Percentiles rank a stretch among this genome's conserved stretches.
These are phyloP conservation scores for Pseudocercospora pini-densiflorae DNA, from an alignment of 2,329 filamentous ascomycete species.

Conservation along the genomic window DNA sequence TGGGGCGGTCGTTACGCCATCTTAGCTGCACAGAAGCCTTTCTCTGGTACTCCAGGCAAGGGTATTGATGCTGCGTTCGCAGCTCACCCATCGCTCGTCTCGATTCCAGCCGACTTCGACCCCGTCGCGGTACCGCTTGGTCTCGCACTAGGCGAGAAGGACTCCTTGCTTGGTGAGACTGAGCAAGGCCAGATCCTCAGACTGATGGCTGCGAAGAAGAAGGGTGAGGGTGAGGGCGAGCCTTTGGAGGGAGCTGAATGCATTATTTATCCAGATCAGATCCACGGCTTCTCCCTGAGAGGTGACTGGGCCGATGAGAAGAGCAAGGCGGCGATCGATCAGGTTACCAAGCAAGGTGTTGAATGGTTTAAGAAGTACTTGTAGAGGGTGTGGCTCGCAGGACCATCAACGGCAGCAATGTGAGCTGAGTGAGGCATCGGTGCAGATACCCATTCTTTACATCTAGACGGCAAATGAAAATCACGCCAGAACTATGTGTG, in stretches of 20 bases:
- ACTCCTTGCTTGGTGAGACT: conserved; percentile 45
- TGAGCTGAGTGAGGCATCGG: not conserved
- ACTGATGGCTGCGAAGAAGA: conserved; percentile 44
- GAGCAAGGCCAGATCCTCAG: conserved; percentile 48
- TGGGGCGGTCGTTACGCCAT: conserved; percentile 77
- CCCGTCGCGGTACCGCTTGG: conserved; percentile 46
- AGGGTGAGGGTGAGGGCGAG: conserved; percentile 35
- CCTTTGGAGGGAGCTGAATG: conserved; percentile 45
- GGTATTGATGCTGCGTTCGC: conserved; percentile 66
- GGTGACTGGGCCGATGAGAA: conserved; percentile 50
- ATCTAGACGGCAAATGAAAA: not conserved
- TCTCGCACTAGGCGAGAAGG: conserved; percentile 49
- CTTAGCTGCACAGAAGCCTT: conserved; percentile 36
- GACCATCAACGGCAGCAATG: not conserved
- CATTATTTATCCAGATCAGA: conserved; percentile 49
- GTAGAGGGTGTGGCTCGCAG: not conserved
- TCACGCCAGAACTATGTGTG: too few species aligned
- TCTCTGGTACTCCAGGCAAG: conserved; percentile 62
- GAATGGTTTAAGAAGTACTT: conserved; percentile 5
- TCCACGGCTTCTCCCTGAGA: conserved; percentile 52
- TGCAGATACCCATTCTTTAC: not conserved
- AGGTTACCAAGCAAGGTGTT: conserved; percentile 22
- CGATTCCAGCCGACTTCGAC: conserved; percentile 50
- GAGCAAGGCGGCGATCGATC: conserved; percentile 55
- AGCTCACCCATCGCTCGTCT: conserved; percentile 67